Base-by-base conservation (phyloP, 2,329 filamentous ascomycete species). In the Cordyceps javanica region DNA sequence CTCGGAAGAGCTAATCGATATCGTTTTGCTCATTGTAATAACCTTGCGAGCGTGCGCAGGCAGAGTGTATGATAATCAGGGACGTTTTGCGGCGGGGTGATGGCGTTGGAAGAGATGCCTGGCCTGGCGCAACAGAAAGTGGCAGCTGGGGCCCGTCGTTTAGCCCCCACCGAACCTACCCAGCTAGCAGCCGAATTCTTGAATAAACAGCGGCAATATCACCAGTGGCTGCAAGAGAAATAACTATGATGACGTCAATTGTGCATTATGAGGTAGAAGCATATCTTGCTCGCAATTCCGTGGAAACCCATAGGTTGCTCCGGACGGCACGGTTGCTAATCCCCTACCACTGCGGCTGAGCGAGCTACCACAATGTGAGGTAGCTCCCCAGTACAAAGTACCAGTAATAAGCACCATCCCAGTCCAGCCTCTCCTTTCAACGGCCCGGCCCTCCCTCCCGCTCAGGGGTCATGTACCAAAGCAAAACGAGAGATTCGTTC, bases 1-100 rank as follows among this genome's bases (percentile, higher is more conserved):
- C 66, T 77, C 76, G 63, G 76, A 73, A 59, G 80, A 82, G 68
- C 73, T 70, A 56, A 73, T 73, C 55, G 61, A 53, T 44, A 71
- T 63, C 21, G 64, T 60, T 38, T 64, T 59, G 52, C 63, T 60
- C 30, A 70, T 62, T 65, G 53, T 21, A 25, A 48, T 34, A 34
- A 34, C 32, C 23, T 54, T 57, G 14, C 50, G 16, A 21, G 25
- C 51, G 14, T 36, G 16, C 26, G 28, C 25, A 21, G 19, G 28
- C 14, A 23, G 30, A 39, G 19, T n/a, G n/a, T 50, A 6, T 28
- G 25, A 41, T 25, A 23, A 13, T 25, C 11, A 41, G 13, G n/a
- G 39, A 55, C 26, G 46, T 5, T 13, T 46, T 41, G 41, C 36
- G 55, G 55, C 46, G 55, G 38, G 55, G 38, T 44, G 36, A 57